Percentiles rank a stretch among this genome's conserved stretches.
phyloP scores from a whole-genome alignment of 1,284 basidiomycete species.

The Cutaneotrichosporon sp. region DNA sequence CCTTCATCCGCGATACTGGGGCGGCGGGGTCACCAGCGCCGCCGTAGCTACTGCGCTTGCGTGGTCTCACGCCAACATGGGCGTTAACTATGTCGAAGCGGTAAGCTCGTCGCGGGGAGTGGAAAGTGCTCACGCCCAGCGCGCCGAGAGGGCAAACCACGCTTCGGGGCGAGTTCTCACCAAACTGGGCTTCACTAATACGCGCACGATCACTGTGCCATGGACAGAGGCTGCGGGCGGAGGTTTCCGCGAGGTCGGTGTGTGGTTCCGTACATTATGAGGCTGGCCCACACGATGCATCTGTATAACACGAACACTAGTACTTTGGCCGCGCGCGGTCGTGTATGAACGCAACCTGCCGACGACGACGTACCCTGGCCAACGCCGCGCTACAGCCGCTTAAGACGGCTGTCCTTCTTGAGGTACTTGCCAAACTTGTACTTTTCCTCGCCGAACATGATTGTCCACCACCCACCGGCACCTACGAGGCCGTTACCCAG shows the following conservation, averaged over 20 bases:
- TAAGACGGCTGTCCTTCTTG: conserved; percentile 21
- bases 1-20: neutral
- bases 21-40: neutral
- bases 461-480: conserved; percentile 46
- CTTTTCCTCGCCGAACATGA: conserved; percentile 39
- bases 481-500: conserved; percentile 37
- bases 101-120: neutral
- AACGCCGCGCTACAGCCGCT: conserved; percentile 10
- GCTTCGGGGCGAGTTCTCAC: neutral
- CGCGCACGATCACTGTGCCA: neutral
- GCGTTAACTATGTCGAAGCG: neutral
- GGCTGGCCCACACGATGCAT: neutral
- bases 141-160: neutral
- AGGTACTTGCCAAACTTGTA: conserved; percentile 25
- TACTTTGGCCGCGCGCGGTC: neutral
- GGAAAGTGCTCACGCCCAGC: neutral
- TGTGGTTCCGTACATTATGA: neutral
- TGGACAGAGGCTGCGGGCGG: neutral
- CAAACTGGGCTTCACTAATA: neutral
- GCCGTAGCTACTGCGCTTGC: neutral
- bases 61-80: neutral
- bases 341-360: neutral
- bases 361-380: too few species aligned
- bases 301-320: neutral
- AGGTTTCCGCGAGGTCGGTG: neutral